These are phyloP conservation scores for Tricharina praecox DNA, from an alignment of 495 filamentous ascomycete species.

Conservation along the genomic window DNA sequence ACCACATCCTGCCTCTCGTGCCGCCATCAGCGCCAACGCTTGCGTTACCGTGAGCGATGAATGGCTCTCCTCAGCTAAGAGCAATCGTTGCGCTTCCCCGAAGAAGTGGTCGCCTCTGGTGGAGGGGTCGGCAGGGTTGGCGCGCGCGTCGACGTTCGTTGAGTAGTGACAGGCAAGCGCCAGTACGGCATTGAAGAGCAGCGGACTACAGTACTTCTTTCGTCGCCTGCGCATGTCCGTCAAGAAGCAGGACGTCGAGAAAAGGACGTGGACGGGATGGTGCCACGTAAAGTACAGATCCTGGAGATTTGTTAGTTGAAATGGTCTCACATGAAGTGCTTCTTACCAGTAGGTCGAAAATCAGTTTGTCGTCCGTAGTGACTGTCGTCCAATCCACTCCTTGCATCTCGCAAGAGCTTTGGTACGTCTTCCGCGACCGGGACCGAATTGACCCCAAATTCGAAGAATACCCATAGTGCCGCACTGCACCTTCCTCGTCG, in stretches of 20 bases:
- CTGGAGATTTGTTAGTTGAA: slow-evolving; percentile 1
- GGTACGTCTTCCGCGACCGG: background rate
- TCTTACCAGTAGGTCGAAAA: slow-evolving; percentile 41
- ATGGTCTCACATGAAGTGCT: background rate
- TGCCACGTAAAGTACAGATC: slow-evolving; percentile 68
- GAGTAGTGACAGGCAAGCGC: slow-evolving; percentile 61
- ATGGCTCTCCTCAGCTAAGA: slow-evolving; percentile 34
- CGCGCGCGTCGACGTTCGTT: slow-evolving; percentile 42
- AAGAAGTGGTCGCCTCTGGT: slow-evolving; percentile 63
- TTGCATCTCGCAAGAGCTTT: background rate
- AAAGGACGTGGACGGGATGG: slow-evolving; percentile 54
- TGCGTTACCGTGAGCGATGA: slow-evolving; percentile 60
- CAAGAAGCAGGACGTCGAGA: slow-evolving; percentile 57
- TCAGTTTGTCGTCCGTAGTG: slow-evolving; percentile 39
- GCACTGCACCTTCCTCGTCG: background rate
- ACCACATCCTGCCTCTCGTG: slow-evolving; percentile 45
- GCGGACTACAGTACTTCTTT: slow-evolving; percentile 48
- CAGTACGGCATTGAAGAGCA: slow-evolving; percentile 60
- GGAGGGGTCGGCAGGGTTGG: slow-evolving; percentile 40
- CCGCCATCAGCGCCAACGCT: slow-evolving; percentile 58
- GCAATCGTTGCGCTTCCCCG: slow-evolving; percentile 42
- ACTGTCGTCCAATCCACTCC: slow-evolving; percentile 40
- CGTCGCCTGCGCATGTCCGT: slow-evolving; percentile 41
- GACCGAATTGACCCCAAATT: slow-evolving; percentile 2
- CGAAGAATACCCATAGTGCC: background rate